These are phyloP conservation scores for Immersiporthe knoxdaviesiana DNA, from an alignment of 2,329 filamentous ascomycete genomes.

Conservation along the genomic window DNA sequence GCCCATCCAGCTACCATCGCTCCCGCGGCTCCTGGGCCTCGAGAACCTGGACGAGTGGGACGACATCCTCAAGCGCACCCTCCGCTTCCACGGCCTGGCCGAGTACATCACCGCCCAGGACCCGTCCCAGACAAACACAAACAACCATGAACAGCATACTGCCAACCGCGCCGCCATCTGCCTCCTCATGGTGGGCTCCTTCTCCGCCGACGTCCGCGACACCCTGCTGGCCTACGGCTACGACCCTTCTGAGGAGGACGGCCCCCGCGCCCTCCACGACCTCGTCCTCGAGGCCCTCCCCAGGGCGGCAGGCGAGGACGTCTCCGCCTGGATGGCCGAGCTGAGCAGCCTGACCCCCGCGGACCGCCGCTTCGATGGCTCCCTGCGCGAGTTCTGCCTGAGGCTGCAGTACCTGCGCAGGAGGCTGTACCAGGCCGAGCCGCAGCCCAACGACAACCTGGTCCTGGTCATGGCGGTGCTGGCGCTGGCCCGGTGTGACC, in stretches of 20 bases:
- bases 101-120: constrained; percentile 26
- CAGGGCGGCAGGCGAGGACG: constrained; percentile 24
- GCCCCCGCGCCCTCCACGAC: constrained; percentile 24
- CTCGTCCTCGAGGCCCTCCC: constrained; percentile 26
- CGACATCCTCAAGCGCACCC: constrained; percentile 24
- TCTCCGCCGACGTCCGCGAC: constrained; percentile 28
- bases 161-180: constrained; percentile 25
- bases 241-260: constrained; percentile 22
- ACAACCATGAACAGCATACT: constrained; percentile 21
- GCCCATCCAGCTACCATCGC: constrained; percentile 18
- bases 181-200: constrained; percentile 28
- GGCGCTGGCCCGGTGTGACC: constrained; percentile 22
- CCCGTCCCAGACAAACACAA: background rate
- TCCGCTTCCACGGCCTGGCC: constrained; percentile 22
- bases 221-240: constrained; percentile 28
- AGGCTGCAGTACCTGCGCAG: constrained; percentile 26
- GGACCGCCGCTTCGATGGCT: constrained; percentile 26
- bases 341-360: constrained; percentile 22
- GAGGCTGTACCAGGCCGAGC: constrained; percentile 27
- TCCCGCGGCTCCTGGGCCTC: constrained; percentile 23
- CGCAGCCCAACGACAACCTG: constrained; percentile 29
- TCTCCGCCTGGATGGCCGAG: constrained; percentile 25
- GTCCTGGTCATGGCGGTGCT: constrained; percentile 29
- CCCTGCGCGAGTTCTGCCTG: constrained; percentile 25
- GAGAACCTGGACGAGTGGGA: constrained; percentile 30